Evolutionary conservation across 2,329 filamentous ascomycete genomes (phyloP).

Genomic region (Botryotinia calthae): DNA sequence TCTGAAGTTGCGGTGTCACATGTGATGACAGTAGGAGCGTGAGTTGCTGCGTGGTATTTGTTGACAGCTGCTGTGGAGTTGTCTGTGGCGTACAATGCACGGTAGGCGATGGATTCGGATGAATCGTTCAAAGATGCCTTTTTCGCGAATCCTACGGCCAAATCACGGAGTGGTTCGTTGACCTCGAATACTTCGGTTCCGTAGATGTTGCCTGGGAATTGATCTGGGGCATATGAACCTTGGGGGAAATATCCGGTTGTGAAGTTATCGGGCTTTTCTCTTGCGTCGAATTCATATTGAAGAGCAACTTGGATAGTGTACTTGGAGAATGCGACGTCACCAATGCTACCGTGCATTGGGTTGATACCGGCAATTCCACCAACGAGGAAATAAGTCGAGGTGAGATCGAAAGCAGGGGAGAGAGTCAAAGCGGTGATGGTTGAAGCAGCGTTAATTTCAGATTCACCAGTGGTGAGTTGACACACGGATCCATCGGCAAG

Average conservation of each 20-base stretch:
- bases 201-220: constrained; percentile 60
- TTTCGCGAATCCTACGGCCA: constrained; percentile 51
- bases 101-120: constrained; percentile 49
- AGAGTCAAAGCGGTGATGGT: constrained; percentile 63
- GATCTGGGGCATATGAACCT: constrained; percentile 52
- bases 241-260: constrained; percentile 67
- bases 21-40: constrained; percentile 54
- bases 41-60: constrained; percentile 46
- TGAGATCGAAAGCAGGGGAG: constrained; percentile 61
- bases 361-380: constrained; percentile 74
- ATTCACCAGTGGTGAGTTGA: constrained; percentile 66
- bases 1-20: constrained; percentile 70
- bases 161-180: constrained; percentile 55
- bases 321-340: constrained; percentile 63
- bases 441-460: constrained; percentile 72
- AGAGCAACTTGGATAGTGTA: constrained; percentile 72
- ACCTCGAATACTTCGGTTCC: constrained; percentile 70
- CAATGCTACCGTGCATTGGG: constrained; percentile 63
- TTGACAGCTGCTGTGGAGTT: constrained; percentile 42
- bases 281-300: constrained; percentile 71
- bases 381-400: constrained; percentile 66
- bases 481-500: constrained; percentile 60
- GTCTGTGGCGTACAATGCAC: constrained; percentile 47
- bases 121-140: constrained; percentile 54
- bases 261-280: constrained; percentile 64